Conservation (phyloP, 352 stramenopile species). For the Thraustotheca clavata region DNA sequence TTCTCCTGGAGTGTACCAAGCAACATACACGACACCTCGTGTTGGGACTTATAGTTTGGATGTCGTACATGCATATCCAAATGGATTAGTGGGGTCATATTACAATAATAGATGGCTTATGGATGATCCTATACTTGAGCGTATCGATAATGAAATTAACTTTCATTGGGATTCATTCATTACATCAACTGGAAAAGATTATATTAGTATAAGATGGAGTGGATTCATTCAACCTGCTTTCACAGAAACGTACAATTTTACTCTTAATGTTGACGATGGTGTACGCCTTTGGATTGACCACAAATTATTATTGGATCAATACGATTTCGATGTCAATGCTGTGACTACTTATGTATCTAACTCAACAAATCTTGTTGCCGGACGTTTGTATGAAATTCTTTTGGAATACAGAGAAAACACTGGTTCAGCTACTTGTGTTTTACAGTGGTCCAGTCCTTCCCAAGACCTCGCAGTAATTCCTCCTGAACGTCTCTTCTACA, state of each 20-base stretch:
- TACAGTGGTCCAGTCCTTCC: slow-evolving; percentile 85
- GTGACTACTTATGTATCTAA: slow-evolving; percentile 18
- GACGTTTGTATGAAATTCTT: slow-evolving; percentile 75
- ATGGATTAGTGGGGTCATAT: slow-evolving; percentile 87
- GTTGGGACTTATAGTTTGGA: slow-evolving; percentile 82
- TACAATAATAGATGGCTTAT: slow-evolving; percentile 96
- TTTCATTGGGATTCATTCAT: slow-evolving; percentile 90
- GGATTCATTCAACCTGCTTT: slow-evolving; percentile 90
- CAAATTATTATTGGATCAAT: slow-evolving; percentile 76
- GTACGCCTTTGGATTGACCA: slow-evolving; percentile 82
- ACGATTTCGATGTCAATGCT: slow-evolving; percentile 37
- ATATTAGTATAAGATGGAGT: slow-evolving; percentile 91
- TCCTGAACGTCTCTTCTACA: slow-evolving; percentile 77
- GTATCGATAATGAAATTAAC: slow-evolving; percentile 84
- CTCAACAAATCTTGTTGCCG: slow-evolving; percentile 34
- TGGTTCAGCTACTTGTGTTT: slow-evolving; percentile 64
- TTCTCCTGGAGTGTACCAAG: slow-evolving; percentile 71
- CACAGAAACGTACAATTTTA: slow-evolving; percentile 83
- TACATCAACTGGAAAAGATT: slow-evolving; percentile 87
- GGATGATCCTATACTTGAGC: slow-evolving; percentile 64
- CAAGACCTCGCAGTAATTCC: slow-evolving; percentile 86
- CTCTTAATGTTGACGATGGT: slow-evolving; percentile 83
- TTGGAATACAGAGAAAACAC: slow-evolving; percentile 92
- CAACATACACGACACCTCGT: slow-evolving; percentile 82
- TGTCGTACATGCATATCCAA: slow-evolving; percentile 56